Percentiles rank a stretch among this genome's conserved stretches.
These are phyloP conservation scores for Guyanaporus albipodus DNA, from an alignment of 768 basidiomycete genomes.

Conservation along the genomic window DNA sequence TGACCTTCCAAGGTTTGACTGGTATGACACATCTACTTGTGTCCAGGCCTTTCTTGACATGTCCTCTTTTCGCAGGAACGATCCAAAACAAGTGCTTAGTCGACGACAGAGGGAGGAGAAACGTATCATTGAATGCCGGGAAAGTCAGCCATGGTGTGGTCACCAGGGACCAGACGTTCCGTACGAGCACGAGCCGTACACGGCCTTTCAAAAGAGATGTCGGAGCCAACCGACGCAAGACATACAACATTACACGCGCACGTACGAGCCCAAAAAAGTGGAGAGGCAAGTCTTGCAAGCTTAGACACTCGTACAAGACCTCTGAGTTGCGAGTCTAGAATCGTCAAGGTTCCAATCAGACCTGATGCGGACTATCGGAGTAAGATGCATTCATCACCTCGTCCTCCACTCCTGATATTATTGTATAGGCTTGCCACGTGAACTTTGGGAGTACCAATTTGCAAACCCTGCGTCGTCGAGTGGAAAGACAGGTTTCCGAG, in stretches of 20 bases:
- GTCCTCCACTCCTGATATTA: neutral
- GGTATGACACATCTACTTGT: conserved; percentile 39
- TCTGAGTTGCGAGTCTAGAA: conserved; percentile 34
- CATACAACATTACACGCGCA: conserved; percentile 66
- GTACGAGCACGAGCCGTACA: conserved; percentile 37
- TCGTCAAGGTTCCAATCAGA: conserved; percentile 54
- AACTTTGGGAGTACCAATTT: conserved; percentile 57
- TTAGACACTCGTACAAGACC: neutral
- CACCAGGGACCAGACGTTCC: conserved; percentile 19
- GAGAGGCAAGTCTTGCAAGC: conserved; percentile 44
- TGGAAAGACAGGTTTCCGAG: conserved; percentile 48
- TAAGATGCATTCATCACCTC: conserved; percentile 25
- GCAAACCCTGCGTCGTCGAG: conserved; percentile 56
- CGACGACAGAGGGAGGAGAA: conserved; percentile 15
- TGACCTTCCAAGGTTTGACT: conserved; percentile 71
- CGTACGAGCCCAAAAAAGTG: conserved; percentile 47
- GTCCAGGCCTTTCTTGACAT: neutral
- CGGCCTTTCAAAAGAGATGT: conserved; percentile 44
- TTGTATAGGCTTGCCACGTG: conserved; percentile 30
- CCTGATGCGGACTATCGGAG: conserved; percentile 64
- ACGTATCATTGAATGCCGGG: conserved; percentile 36
- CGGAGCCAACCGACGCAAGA: conserved; percentile 43
- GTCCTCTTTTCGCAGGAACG: conserved; percentile 14
- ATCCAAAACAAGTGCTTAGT: conserved; percentile 13
- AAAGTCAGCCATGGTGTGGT: conserved; percentile 34